These are phyloP conservation scores for Akanthomyces dipterigenus DNA, from an alignment of 2,329 filamentous ascomycete species.

Conservation along the genomic window DNA sequence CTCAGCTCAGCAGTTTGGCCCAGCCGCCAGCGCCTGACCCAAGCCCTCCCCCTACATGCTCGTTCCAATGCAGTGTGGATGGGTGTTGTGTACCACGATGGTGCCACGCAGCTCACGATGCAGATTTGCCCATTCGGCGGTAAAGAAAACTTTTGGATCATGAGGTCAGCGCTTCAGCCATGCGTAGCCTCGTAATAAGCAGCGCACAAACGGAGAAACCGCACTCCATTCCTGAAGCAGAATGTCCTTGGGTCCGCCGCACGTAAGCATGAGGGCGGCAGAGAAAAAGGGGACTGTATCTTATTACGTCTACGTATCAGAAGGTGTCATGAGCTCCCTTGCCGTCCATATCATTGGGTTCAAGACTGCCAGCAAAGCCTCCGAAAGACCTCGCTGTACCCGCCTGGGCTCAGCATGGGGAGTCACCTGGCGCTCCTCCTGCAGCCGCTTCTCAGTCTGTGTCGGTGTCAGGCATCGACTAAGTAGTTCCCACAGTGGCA, in stretches of 20 bases:
- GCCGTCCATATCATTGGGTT: neutral
- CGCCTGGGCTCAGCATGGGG: neutral
- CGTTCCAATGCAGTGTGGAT: neutral
- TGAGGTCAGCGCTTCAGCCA: conserved; percentile 8
- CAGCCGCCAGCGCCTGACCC: conserved; percentile 15
- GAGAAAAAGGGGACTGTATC: neutral
- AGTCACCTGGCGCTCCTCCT: conserved; percentile 1
- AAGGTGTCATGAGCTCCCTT: conserved; percentile 4
- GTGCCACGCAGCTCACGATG: neutral
- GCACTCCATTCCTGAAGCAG: neutral
- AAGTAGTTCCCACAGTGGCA: neutral
- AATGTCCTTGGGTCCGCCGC: neutral
- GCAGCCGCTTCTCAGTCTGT: neutral
- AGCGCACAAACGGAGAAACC: neutral
- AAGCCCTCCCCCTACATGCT: conserved; percentile 6
- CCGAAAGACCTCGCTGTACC: too few species aligned
- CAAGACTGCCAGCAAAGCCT: neutral
- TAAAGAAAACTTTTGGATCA: neutral
- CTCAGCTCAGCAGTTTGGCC: neutral
- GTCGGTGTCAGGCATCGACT: too few species aligned
- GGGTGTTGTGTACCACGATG: neutral
- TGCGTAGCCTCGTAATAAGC: neutral
- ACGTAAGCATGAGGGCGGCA: neutral
- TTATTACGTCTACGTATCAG: neutral
- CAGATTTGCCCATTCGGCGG: neutral